Evolutionary conservation across 1,284 basidiomycete species (phyloP).

Genomic region (Macrocystidia cucumis): DNA sequence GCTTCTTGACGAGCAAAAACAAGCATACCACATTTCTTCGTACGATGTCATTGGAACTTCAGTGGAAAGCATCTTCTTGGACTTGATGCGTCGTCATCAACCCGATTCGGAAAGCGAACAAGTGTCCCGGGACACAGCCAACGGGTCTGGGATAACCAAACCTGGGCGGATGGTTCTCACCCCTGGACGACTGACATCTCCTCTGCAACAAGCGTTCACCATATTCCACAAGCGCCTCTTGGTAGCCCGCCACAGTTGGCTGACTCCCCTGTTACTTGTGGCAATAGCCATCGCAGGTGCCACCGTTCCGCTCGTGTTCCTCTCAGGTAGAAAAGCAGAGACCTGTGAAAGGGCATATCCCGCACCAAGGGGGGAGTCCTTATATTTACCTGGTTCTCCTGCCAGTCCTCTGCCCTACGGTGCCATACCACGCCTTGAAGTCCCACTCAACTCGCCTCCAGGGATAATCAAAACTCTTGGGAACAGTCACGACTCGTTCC

Average conservation of each 20-base stretch:
- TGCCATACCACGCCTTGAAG: slow-evolving; percentile 13
- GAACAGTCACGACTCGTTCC: slow-evolving; percentile 20
- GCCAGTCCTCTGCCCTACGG: slow-evolving; percentile 17
- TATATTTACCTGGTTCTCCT: slow-evolving; percentile 42
- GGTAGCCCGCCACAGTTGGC: slow-evolving; percentile 60
- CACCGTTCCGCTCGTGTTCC: slow-evolving; percentile 59
- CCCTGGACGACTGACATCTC: slow-evolving; percentile 41
- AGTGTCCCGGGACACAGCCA: slow-evolving; percentile 8
- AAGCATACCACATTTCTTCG: slow-evolving; percentile 29
- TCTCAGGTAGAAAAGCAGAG: slow-evolving; percentile 36
- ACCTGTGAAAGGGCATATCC: slow-evolving; percentile 37
- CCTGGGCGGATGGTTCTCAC: slow-evolving; percentile 28
- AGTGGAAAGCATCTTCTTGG: slow-evolving; percentile 77
- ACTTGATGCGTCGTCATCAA: too few relatives aligned
- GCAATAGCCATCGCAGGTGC: slow-evolving; percentile 57
- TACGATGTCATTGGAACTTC: slow-evolving; percentile 69
- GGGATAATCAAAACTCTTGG: slow-evolving; percentile 36
- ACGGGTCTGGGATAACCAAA: slow-evolving; percentile 10
- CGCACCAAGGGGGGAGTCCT: slow-evolving; percentile 26
- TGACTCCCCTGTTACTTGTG: slow-evolving; percentile 54
- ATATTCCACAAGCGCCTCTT: slow-evolving; percentile 70
- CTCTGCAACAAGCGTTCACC: slow-evolving; percentile 53
- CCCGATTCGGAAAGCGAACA: slow-evolving; percentile 36
- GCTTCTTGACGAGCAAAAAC: slow-evolving; percentile 39
- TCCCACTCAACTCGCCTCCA: slow-evolving; percentile 37